phyloP scores from a whole-genome alignment of 805 yeast genomes.

The Jamesozyma rosinii region DNA sequence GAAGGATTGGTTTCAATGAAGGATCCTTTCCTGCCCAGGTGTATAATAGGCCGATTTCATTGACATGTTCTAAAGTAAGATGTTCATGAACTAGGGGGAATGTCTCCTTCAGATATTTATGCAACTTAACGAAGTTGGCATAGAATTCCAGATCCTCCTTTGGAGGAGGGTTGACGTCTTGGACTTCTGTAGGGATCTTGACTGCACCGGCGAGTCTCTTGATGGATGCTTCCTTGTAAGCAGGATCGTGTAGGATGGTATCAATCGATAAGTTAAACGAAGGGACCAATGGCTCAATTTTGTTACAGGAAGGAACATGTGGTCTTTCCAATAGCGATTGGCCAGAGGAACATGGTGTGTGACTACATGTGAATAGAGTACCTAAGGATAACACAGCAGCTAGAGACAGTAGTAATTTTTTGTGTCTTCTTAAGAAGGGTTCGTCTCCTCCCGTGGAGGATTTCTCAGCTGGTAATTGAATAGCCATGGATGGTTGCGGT shows the following conservation, averaged over 20 bases:
- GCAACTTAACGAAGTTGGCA: conserved; percentile 40
- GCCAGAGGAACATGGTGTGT: not conserved
- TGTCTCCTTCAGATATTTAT: conserved; percentile 41
- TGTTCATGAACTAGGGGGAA: conserved; percentile 48
- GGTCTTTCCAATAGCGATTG: not conserved
- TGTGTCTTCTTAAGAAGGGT: not conserved
- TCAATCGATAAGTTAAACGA: conserved; percentile 17
- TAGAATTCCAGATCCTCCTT: conserved; percentile 30
- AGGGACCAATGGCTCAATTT: conserved; percentile 20
- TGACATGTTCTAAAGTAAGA: conserved; percentile 45
- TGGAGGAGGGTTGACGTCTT: conserved; percentile 40
- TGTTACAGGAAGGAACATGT: conserved; percentile 9
- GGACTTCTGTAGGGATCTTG: conserved; percentile 53
- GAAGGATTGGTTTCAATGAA: conserved; percentile 51
- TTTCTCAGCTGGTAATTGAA: not conserved
- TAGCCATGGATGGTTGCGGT: too few species aligned
- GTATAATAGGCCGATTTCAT: conserved; percentile 54
- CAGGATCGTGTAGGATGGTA: conserved; percentile 27
- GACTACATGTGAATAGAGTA: not conserved
- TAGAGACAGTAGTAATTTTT: not conserved
- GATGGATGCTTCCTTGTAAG: conserved; percentile 34
- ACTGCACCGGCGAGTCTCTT: conserved; percentile 48
- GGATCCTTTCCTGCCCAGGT: conserved; percentile 53
- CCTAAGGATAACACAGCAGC: not conserved
- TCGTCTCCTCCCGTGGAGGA: not conserved